Evolutionary conservation across 164 flowering plant genomes (phyloP).

Genomic region (Chimonanthus salicifolius): DNA sequence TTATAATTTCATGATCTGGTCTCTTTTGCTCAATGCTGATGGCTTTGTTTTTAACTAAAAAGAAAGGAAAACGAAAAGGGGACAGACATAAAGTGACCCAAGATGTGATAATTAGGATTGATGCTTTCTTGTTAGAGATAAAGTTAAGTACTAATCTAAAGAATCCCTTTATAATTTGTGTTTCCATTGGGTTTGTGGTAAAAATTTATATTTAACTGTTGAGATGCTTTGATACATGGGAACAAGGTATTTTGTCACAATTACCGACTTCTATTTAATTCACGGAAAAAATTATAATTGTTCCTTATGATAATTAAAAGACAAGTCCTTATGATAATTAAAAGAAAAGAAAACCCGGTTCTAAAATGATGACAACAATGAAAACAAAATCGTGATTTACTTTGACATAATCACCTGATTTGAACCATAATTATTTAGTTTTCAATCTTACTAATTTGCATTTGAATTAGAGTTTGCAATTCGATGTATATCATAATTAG

Average conservation of each 20-base stretch:
- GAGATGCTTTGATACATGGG: background rate
- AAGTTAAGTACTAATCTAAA: background rate
- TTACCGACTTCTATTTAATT: background rate
- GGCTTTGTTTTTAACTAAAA: background rate
- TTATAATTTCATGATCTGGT: too few relatives aligned
- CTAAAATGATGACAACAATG: too few relatives aligned
- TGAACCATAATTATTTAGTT: too few relatives aligned
- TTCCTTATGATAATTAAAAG: too few relatives aligned
- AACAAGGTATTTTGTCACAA: background rate
- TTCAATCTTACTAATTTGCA: too few relatives aligned
- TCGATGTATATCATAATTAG: too few relatives aligned
- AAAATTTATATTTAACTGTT: background rate
- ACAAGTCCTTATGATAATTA: too few relatives aligned
- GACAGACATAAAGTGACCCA: background rate
- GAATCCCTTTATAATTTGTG: background rate
- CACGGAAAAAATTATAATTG: too few relatives aligned
- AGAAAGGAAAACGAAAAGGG: background rate
- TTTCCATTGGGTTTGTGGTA: background rate
- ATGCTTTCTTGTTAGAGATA: background rate
- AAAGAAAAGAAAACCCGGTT: too few relatives aligned
- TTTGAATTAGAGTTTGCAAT: too few relatives aligned
- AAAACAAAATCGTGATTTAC: too few relatives aligned
- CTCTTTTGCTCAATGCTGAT: background rate
- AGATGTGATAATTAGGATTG: slow-evolving; percentile 2
- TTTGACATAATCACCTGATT: too few relatives aligned